Evolutionary conservation across 768 basidiomycete species (phyloP), one percentile per base, ranked within the genome.

Genomic region (Calocybe gangraenosa): DNA sequence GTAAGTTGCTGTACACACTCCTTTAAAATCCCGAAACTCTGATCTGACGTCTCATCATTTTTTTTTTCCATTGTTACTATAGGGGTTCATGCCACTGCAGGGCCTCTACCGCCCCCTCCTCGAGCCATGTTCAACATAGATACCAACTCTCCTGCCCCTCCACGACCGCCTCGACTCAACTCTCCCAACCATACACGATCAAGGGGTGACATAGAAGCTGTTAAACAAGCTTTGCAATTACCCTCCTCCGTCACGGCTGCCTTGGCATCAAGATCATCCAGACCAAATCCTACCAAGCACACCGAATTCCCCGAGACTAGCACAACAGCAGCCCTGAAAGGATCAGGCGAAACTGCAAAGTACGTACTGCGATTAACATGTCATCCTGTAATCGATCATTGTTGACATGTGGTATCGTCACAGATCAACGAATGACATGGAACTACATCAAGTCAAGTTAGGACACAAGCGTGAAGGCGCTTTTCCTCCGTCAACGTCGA

Each of bases 31-130:
- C 5, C 11, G 37, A 23, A 46, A 15, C 37, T 28, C 42, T 53
- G 41, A 45, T 40, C 56, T 47, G 39, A 48, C 50, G 50, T 46
- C 32, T 47, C 52, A 46, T 42, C 15, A 21, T 11, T 30, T 9
- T n/a, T n/a, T n/a, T n/a, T n/a, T n/a, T n/a, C n/a, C n/a, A n/a
- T n/a, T n/a, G n/a, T 6, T 33, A 15, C 10, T 20, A 32, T 54
- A 70, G 75, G 78, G 39, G 55, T 82, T 1, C 82, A 89, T 62
- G 71, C 84, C 6, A 86, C 75, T 18, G 86, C 85, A 33, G 83
- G 84, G 3, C 86, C 87, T 37, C 70, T 85, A 47, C 85, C 87
- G 21, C 77, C 79, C 23, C 85, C 84, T 7, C 84, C 86, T 2
- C 70, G 80, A 47, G 73, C 81, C 15, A 61, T 70, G 45, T 73